Base-by-base conservation (phyloP, 1,284 basidiomycete genomes). In the Pseudozyma hubeiensis region DNA sequence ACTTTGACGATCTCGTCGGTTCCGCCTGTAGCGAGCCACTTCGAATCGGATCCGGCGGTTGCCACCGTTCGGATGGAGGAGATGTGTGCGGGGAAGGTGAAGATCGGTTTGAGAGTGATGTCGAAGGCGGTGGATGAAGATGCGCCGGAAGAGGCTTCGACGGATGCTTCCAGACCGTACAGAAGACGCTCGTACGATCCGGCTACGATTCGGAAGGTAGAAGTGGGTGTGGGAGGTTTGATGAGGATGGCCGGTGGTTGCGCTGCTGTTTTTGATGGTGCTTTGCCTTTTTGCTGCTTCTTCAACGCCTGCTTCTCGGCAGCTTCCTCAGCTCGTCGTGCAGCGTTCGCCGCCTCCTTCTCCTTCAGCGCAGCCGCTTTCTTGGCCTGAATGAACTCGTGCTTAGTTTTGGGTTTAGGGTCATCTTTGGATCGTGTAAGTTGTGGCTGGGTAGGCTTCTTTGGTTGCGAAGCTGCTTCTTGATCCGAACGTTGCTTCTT, bases 51-150 rank as follows among this genome's bases (percentile, higher is more conserved):
- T 1, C 93, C 92, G 10, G 80, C 81, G 14, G 79, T 79, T 2
- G 82, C 81, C 5, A 96, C 91, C 9, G 92, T 90, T 80, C 94
- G 94, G 65, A 98, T 91, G 77, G 91, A 94, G 1, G 93, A 94
- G 37, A 96, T 90, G 85, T 98, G 96, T 0, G 96, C 96, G 34
- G 96, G 94, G 86, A 98, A 98, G 68, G 94, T 93, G 85, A 99
- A 99, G 53, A 92, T 88, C 0, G 96, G 94, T 70, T 90, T 90
- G n/a, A 81, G 67, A 7, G 54, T 31, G 2, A 77, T 62, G 59
- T 76, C 84, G 50, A 80, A 73, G 37, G 58, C 44, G 16, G 71
- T 41, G 11, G 69, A 53, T 17, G 53, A 51, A 8, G 58, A 44
- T 80, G 83, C 24, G 30, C 47, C 8, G 10, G 37, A 29, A 10